These are phyloP conservation scores for Tylopilus felleus DNA, from an alignment of 768 basidiomycete genomes.

Conservation along the genomic window DNA sequence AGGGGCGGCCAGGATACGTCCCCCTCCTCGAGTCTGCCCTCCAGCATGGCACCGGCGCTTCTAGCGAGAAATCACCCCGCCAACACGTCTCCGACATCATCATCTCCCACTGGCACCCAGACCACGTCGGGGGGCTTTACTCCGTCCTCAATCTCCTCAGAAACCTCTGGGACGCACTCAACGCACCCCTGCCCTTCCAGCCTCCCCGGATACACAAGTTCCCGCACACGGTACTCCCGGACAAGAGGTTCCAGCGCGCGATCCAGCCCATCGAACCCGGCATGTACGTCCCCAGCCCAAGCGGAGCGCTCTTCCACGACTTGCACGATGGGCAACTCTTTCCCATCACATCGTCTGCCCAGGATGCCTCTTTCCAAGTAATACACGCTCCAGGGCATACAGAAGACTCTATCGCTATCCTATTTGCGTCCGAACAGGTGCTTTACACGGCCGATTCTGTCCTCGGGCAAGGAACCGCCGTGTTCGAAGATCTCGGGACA, in stretches of 20 bases:
- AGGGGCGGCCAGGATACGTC: conserved; percentile 67
- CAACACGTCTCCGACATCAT: conserved; percentile 80
- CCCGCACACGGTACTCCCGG: conserved; percentile 37
- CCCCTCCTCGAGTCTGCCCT: conserved; percentile 63
- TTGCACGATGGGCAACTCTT: conserved; percentile 55
- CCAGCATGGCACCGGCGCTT: conserved; percentile 33
- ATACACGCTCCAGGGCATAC: conserved; percentile 92
- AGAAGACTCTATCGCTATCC: conserved; percentile 73
- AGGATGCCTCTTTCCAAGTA: conserved; percentile 45
- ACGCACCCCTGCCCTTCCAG: conserved; percentile 44
- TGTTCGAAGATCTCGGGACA: conserved; percentile 77
- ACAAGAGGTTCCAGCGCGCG: conserved; percentile 35
- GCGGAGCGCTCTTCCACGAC: conserved; percentile 52
- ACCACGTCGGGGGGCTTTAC: conserved; percentile 79
- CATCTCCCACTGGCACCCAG: conserved; percentile 86
- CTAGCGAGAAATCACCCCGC: background rate
- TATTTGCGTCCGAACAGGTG: conserved; percentile 63
- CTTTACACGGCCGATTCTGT: conserved; percentile 92
- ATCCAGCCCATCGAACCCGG: conserved; percentile 38
- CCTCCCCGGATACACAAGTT: conserved; percentile 79
- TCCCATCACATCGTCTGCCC: conserved; percentile 26
- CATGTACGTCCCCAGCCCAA: conserved; percentile 43
- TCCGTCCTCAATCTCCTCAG: conserved; percentile 65
- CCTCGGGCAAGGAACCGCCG: conserved; percentile 84
- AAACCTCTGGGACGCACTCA: conserved; percentile 55